Evolutionary conservation across 768 basidiomycete genomes (phyloP), one percentile per base, ranked within the genome.

Genomic region (Auricularia auricula-judae): DNA sequence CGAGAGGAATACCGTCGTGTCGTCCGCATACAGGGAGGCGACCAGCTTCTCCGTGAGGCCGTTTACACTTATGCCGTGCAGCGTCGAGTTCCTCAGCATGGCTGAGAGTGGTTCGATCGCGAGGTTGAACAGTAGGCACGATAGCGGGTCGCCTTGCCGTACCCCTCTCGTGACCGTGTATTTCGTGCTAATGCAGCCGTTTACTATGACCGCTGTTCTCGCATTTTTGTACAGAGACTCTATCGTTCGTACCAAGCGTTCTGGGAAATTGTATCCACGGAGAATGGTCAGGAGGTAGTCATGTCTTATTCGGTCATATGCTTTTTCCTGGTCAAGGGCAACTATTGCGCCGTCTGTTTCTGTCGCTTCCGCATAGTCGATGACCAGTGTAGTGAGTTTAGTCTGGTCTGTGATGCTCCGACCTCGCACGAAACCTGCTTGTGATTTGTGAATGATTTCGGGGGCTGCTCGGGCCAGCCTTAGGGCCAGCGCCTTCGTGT

Each of bases 241-340:
- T 39, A 39, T 12, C 2, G 36, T 12, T 7, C 36, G 36, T 39
- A 75, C 73, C 66, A 69, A 66, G 5, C 4, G 18, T 4, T 14
- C 0, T 3, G 67, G 67, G 14, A 69, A 23, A 10, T 54, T 54
- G 44, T 66, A 63, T 16, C 29, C 1, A 3, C 58, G 12, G 16
- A 69, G 23, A 16, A 61, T 36, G 2, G n/a, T 18, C 67, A 66
- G 67, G 2, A 70, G 65, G 65, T 68, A 70, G 29, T 66, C 64
- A 44, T 70, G 69, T 0, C 43, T 43, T 5, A 70, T 68, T 39
- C 66, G 66, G 58, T 68, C 67, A 42, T 69, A 69, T 0, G 68
- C 68, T 42, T 69, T 69, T 18, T 69, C 68, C 34, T 69, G 68
- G 42, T 68, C 68, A 1, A 69, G 65, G 3, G 64, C 66, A 0